Evolutionary conservation across 768 basidiomycete species (phyloP).

Genomic region (Lyophyllum semitale): DNA sequence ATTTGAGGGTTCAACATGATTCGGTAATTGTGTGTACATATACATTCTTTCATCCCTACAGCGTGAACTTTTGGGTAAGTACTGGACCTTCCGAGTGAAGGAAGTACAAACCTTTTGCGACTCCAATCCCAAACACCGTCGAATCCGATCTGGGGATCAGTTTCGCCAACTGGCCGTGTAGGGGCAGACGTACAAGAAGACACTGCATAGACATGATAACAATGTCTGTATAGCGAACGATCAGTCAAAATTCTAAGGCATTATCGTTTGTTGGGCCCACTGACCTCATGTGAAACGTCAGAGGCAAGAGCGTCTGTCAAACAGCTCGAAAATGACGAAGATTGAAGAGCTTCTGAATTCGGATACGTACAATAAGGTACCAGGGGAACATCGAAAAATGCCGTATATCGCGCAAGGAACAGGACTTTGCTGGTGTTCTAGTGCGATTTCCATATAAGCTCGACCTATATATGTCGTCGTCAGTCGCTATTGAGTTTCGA

Average conservation of each 20-base stretch:
- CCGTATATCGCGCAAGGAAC: slow-evolving; percentile 24
- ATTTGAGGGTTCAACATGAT: no score
- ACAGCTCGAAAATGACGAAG: no score
- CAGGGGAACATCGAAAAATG: slow-evolving; percentile 24
- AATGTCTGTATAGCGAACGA: no score
- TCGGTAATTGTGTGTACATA: no score
- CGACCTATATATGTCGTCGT: slow-evolving; percentile 14
- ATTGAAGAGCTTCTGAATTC: no score
- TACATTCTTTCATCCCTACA: no score
- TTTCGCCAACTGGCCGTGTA: no score
- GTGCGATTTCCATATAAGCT: slow-evolving; percentile 23
- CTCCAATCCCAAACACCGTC: slow-evolving; percentile 6
- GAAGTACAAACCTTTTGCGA: slow-evolving; percentile 10
- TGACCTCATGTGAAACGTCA: background rate
- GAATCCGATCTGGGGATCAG: background rate
- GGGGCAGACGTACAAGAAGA: no score
- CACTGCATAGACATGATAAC: no score
- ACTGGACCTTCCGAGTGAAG: background rate
- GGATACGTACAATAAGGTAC: slow-evolving; percentile 21
- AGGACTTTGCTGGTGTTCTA: slow-evolving; percentile 26
- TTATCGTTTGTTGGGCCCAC: background rate
- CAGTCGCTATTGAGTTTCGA: no score
- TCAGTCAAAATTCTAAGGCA: no score
- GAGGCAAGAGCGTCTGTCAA: slow-evolving; percentile 5
- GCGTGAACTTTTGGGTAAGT: no score